These are phyloP conservation scores for Pterulicium gracile DNA, from an alignment of 1,284 basidiomycete species.

Conservation along the genomic window DNA sequence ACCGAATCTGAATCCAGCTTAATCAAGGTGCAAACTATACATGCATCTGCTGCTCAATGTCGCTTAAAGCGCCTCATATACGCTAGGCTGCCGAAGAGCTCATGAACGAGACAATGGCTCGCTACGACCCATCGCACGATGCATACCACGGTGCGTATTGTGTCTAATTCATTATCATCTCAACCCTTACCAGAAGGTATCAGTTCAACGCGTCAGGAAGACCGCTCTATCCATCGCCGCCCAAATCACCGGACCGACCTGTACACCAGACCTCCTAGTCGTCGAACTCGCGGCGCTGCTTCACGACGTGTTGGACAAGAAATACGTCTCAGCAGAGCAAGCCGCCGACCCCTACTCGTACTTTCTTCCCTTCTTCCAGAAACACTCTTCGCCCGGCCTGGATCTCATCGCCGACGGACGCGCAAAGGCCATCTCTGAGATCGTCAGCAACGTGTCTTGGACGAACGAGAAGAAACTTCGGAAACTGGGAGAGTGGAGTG, in stretches of 20 bases:
- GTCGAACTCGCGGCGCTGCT: constrained; percentile 82
- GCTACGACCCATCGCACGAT: constrained; percentile 88
- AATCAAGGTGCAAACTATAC: not conserved
- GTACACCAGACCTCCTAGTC: constrained; percentile 54
- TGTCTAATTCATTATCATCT: constrained; percentile 3
- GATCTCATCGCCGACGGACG: constrained; percentile 53
- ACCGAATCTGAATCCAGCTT: too few relatives aligned
- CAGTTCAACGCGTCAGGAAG: constrained; percentile 75
- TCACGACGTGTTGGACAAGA: constrained; percentile 84
- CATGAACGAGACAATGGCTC: constrained; percentile 69
- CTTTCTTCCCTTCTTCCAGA: constrained; percentile 58
- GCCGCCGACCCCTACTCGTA: constrained; percentile 52
- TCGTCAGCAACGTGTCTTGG: constrained; percentile 83
- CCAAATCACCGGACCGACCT: constrained; percentile 22
- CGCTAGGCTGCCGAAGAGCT: constrained; percentile 52
- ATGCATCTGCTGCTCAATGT: too few relatives aligned
- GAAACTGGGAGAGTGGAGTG: constrained; percentile 39
- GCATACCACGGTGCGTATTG: constrained; percentile 63
- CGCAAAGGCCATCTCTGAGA: constrained; percentile 40
- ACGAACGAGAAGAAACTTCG: constrained; percentile 70
- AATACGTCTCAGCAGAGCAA: constrained; percentile 57
- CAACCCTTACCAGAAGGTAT: constrained; percentile 6
- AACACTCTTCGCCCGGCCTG: constrained; percentile 28
- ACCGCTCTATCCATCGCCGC: constrained; percentile 62
- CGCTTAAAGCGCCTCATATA: constrained; percentile 30